Percentiles rank a stretch among this genome's conserved stretches.
phyloP scores from a whole-genome alignment of 2,329 filamentous ascomycete species.

The Fusarium kyushuense region DNA sequence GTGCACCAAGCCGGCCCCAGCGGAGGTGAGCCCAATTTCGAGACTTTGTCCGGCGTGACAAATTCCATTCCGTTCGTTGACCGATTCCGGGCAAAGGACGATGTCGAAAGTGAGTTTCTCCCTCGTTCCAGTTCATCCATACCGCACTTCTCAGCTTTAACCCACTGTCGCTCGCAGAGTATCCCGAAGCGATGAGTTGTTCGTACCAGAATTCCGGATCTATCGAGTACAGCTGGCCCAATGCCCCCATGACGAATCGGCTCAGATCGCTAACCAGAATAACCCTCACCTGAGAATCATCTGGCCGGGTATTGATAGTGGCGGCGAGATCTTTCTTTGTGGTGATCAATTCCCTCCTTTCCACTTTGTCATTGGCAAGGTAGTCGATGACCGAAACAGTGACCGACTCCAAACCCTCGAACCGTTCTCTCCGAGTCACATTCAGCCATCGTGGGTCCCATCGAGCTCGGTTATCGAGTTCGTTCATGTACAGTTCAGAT shows the following conservation, averaged over 20 bases:
- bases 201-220: constrained; percentile 51
- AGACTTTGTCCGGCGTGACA: constrained; percentile 1
- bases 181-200: constrained; percentile 47
- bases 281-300: constrained; percentile 35
- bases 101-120: constrained; percentile 39
- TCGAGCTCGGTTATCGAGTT: constrained; percentile 31
- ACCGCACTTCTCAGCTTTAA: constrained; percentile 48
- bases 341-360: constrained; percentile 4
- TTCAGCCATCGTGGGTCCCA: constrained; percentile 27
- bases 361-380: background rate
- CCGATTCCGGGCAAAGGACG: constrained; percentile 15
- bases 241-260: constrained; percentile 48
- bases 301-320: constrained; percentile 3
- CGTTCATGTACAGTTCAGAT: constrained; percentile 50
- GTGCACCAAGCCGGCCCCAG: constrained; percentile 21
- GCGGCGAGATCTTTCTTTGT: constrained; percentile 19
- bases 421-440: constrained; percentile 16
- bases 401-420: constrained; percentile 21
- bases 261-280: constrained; percentile 49
- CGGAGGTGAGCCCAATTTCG: constrained; percentile 18
- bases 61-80: constrained; percentile 24
- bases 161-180: constrained; percentile 46
- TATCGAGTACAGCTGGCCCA: constrained; percentile 46
- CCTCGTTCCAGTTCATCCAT: constrained; percentile 49
- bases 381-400: constrained; percentile 18